phyloP scores from a whole-genome alignment of 331 rosid species.

The Malus hybrid region DNA sequence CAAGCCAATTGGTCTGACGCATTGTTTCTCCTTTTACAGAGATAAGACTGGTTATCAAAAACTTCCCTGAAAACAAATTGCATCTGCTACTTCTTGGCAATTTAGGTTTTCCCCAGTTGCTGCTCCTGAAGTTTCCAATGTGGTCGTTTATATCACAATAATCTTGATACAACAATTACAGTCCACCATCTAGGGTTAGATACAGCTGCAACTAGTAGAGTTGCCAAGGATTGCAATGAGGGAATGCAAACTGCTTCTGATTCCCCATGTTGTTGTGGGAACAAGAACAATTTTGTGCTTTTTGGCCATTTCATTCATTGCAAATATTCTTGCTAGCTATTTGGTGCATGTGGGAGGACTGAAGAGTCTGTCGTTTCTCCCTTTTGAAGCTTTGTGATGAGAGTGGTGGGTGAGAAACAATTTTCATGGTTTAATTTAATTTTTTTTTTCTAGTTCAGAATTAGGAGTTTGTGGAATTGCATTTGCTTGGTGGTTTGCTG shows the following conservation, averaged over 20 bases:
- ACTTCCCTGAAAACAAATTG: conserved; percentile 65
- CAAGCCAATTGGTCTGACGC: conserved; percentile 93
- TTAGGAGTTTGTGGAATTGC: not conserved
- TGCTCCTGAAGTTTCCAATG: not conserved
- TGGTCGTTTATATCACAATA: conserved; percentile 5
- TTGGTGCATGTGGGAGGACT: not conserved
- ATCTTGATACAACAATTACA: conserved; percentile 19
- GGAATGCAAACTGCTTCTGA: conserved; percentile 50
- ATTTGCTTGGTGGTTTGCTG: conserved; percentile 23
- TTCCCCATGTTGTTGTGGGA: conserved; percentile 37
- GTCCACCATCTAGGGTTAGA: conserved; percentile 9
- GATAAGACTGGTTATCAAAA: conserved; percentile 61
- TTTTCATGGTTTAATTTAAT: conserved; percentile 10
- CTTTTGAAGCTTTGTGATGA: conserved; percentile 26
- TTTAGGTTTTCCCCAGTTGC: not conserved
- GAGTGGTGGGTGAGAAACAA: conserved; percentile 45
- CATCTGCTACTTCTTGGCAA: conserved; percentile 35
- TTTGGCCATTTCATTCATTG: conserved; percentile 9
- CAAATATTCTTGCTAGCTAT: not conserved
- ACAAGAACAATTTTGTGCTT: conserved; percentile 15
- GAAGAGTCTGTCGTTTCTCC: not conserved
- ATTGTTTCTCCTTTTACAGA: conserved; percentile 50
- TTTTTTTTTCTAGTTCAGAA: conserved; percentile 2
- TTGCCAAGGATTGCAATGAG: conserved; percentile 44
- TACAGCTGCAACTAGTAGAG: conserved; percentile 38